Evolutionary conservation across 441 rosid genomes (phyloP).

Genomic region (Corymbia calophylla): DNA sequence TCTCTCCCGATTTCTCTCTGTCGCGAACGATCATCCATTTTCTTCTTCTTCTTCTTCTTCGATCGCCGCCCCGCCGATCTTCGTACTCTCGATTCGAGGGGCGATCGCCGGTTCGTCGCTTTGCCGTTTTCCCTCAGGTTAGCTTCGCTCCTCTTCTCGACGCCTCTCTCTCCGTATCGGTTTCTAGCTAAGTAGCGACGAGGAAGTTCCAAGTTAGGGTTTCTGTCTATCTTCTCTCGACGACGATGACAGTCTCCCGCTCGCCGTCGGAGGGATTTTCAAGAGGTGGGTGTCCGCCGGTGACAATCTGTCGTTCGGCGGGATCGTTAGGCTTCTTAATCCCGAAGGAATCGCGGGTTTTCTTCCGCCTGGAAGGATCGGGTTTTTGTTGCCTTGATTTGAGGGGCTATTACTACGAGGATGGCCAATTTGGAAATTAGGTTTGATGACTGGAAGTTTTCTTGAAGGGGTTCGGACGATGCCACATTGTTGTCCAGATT

Average conservation of each 20-base stretch:
- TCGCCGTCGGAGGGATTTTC: background rate
- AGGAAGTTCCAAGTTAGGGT: background rate
- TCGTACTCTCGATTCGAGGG: background rate
- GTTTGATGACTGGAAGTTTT: background rate
- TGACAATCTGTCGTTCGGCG: no score
- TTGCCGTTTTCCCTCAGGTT: background rate
- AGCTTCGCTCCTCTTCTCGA: background rate
- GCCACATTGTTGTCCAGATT: background rate
- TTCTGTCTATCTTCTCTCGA: background rate
- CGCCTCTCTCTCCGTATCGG: background rate
- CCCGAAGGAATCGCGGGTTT: background rate
- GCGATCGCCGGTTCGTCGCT: background rate
- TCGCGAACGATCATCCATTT: no score
- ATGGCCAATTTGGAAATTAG: background rate
- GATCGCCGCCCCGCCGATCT: background rate
- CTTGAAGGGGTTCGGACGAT: background rate
- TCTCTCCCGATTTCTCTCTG: no score
- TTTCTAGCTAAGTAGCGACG: background rate
- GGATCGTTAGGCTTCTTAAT: background rate
- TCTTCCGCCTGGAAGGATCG: background rate
- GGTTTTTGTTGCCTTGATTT: background rate
- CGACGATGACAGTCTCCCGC: background rate
- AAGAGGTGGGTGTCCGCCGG: background rate
- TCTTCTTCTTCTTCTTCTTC: background rate
- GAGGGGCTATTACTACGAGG: background rate